Base-by-base conservation (phyloP, 31 red algal genomes). In the Pterothamnion heteromorphum region DNA sequence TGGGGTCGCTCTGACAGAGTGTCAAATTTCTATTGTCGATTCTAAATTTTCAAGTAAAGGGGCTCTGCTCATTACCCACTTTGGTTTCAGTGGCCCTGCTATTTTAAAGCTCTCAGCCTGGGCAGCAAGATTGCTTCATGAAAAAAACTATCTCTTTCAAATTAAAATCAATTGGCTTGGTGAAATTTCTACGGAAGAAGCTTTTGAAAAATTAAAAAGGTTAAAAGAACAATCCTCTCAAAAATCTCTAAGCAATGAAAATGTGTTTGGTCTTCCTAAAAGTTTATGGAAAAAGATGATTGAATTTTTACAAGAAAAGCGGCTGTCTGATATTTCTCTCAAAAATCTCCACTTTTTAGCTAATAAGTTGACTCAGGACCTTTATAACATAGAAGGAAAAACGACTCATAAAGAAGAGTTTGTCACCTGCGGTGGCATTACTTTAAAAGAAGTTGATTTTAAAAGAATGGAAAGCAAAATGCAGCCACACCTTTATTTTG, bases 321-420 rank as follows among this genome's bases (percentile, higher is more conserved):
- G 80, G 51, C 97, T 95, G 95, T 89, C 84, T 24, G 72, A 87
- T 39, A 31, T 97, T 23, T 84, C 74, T 22, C 95, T 95, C 3
- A 81, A 74, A 78, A 76, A 36, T 2, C 20, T 96, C 1, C 26
- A 84, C 22, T 35, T 3, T 37, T 85, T 99, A 31, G 92, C 76
- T 0, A 34, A 78, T 36, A 64, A 80, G 0, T 23, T 99, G 2
- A 78, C 88, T 33, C 57, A 32, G 1, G 91, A 80, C 34, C 24
- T 4, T 18, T 88, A 92, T 30, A 30, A 91, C 14, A 78, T 97
- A 14, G 30, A 26, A 0, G 92, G 95, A 43, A 96, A 92, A 35
- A 94, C 95, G 3, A 44, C 91, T 18, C 97, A 95, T 90, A 99
- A 99, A 88, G 98, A 99, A 30, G 98, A 99, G 88, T 99, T 99